phyloP scores from a whole-genome alignment of 768 basidiomycete species.

The Mycena galopus region DNA sequence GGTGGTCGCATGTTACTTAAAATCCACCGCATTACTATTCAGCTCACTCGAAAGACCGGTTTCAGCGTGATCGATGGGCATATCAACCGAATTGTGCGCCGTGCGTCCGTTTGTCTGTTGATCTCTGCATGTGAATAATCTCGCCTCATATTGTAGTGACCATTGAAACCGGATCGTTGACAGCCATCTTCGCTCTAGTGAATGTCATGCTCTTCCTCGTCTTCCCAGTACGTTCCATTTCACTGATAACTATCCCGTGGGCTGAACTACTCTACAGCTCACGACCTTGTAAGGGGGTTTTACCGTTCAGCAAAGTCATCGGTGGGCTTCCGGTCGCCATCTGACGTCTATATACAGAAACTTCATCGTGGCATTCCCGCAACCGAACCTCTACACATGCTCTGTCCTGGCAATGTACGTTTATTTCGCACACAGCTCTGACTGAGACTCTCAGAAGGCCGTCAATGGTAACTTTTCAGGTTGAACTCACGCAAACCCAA shows the following conservation, averaged over 20 bases:
- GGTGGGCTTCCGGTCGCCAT: conserved; percentile 14
- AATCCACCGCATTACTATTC: conserved; percentile 15
- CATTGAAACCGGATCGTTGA: background rate
- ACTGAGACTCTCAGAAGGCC: conserved; percentile 16
- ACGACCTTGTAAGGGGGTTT: conserved; percentile 17
- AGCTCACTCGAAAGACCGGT: conserved; percentile 17
- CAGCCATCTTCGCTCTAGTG: background rate
- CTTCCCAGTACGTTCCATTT: conserved; percentile 9
- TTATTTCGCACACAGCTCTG: conserved; percentile 17
- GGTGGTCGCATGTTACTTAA: conserved; percentile 11
- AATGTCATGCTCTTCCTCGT: conserved; percentile 1
- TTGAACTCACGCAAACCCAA: conserved; percentile 16
- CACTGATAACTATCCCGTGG: conserved; percentile 15
- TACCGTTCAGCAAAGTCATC: conserved; percentile 21
- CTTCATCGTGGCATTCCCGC: conserved; percentile 20
- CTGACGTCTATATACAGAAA: conserved; percentile 20
- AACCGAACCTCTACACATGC: conserved; percentile 14
- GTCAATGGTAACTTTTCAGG: conserved; percentile 20
- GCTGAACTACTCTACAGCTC: conserved; percentile 17
- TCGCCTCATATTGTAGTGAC: conserved; percentile 8
- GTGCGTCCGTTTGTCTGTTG: background rate
- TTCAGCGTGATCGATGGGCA: background rate
- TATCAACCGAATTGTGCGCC: background rate
- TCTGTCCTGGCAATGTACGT: conserved; percentile 16
- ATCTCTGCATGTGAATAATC: background rate